A percentile compares a stretch with the other conserved stretches of the same genome.
phyloP scores from a whole-genome alignment of 345 rosid genomes.

The Fremontodendron californicum region DNA sequence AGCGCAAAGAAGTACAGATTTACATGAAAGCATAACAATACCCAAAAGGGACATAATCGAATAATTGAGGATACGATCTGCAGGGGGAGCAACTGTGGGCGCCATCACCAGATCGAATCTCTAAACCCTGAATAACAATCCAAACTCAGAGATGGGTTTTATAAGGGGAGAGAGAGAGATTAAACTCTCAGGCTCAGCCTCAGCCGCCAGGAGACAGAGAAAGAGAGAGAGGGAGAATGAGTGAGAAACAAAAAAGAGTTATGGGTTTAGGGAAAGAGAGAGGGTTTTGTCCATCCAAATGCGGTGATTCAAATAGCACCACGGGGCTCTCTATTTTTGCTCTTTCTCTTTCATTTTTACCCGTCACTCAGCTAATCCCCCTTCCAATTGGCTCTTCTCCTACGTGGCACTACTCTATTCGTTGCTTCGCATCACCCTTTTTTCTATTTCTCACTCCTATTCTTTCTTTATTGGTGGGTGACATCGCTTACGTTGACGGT shows the following conservation, averaged over 20 bases:
- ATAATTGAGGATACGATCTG: slow-evolving; percentile 75
- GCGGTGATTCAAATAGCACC: slow-evolving; percentile 63
- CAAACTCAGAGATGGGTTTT: slow-evolving; percentile 21
- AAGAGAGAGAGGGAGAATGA: not conserved
- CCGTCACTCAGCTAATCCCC: not conserved
- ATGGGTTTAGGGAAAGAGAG: slow-evolving; percentile 43
- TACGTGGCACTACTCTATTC: not conserved
- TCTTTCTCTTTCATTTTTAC: not conserved
- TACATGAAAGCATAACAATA: slow-evolving; percentile 15
- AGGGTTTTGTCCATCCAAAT: slow-evolving; percentile 40
- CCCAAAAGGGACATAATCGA: not conserved
- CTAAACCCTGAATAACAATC: slow-evolving; percentile 26
- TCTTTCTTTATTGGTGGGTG: slow-evolving; percentile 1
- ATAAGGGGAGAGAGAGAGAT: slow-evolving; percentile 20
- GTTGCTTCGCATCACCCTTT: not conserved
- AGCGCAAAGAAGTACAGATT: slow-evolving; percentile 9
- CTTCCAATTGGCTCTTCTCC: not conserved
- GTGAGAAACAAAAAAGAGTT: not conserved
- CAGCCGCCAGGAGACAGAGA: slow-evolving; percentile 33
- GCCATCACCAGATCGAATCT: slow-evolving; percentile 46
- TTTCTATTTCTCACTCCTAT: no score
- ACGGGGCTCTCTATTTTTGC: slow-evolving; percentile 9
- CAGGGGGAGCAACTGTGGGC: slow-evolving; percentile 50
- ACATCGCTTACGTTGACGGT: not conserved
- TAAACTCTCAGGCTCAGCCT: slow-evolving; percentile 14